Evolutionary conservation across 208 protist species (phyloP), one percentile per base, ranked within the genome.

Genomic region (Leptomonas pyrrhocoris): DNA sequence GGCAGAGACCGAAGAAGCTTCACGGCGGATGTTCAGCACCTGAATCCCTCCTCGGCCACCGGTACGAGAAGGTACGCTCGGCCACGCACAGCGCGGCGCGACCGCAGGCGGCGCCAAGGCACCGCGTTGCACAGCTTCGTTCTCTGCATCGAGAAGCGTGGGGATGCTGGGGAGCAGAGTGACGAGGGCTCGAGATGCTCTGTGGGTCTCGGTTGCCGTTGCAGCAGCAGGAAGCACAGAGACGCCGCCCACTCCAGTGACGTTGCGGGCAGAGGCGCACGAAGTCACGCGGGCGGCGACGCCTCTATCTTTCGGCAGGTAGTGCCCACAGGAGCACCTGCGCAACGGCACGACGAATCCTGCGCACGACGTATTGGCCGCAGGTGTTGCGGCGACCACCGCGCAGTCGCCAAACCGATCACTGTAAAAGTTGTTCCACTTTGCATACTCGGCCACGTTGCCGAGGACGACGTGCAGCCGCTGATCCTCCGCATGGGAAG

Each of bases 361-460:
- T 31, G 6, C 15, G 4, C 13, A 36, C 15, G 6, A 2, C 2
- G 5, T 16, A n/a, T 1, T 12, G 31, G 38, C 38, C 38, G 38
- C 38, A 42, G 38, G 9, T 13, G 38, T 13, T 15, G 51, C 71
- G 25, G 27, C 23, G 49, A 19, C 27, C 31, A 1, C 9, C n/a
- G 55, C 54, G 55, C 27, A 40, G 31, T 59, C 57, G 43, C 61
- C 65, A 31, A 71, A 80, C 28, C 66, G 59, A 15, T 73, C 13
- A 34, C 38, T 43, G 62, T 80, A 80, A 60, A 71, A 74, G 64
- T 74, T 73, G 55, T 66, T 74, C 74, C 74, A 80, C 60, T 69
- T 73, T 2, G 63, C 66, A 34, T 74, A 80, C 62, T 73, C 45
- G 43, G 71, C 50, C 40, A 66, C 11, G 63, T 77, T 77, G 0